Conservation (phyloP, 306 rosid genomes). For the Rosa rugosa region DNA sequence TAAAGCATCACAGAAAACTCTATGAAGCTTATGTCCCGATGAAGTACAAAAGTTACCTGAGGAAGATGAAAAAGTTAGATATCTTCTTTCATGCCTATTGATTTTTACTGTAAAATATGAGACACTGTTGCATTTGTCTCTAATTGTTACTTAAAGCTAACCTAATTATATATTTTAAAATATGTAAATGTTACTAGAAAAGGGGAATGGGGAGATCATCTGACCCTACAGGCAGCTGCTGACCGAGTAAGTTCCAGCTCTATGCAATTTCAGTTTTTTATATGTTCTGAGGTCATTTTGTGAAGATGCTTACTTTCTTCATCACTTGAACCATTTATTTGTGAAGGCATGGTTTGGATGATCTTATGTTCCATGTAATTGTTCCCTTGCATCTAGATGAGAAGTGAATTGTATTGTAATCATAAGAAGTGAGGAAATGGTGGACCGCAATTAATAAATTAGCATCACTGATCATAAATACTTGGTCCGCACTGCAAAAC, state of each 20-base stretch:
- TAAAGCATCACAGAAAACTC: conserved; percentile 71
- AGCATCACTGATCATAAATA: not conserved
- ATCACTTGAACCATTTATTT: not conserved
- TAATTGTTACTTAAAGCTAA: conserved; percentile 30
- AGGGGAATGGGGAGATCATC: conserved; percentile 99
- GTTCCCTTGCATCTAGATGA: not conserved
- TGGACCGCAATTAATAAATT: not conserved
- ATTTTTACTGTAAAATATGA: conserved; percentile 28
- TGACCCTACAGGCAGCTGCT: conserved; percentile 95
- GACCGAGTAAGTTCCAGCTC: conserved; percentile 66
- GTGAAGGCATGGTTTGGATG: not conserved
- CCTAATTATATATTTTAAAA: conserved; percentile 28
- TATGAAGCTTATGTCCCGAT: conserved; percentile 90
- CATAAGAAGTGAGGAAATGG: not conserved
- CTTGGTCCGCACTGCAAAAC: not conserved
- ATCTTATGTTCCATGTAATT: not conserved
- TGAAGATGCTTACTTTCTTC: not conserved
- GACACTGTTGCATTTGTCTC: conserved; percentile 16
- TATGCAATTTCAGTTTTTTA: not conserved
- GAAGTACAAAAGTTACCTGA: conserved; percentile 78
- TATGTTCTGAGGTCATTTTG: not conserved
- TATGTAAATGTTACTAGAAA: conserved; percentile 50
- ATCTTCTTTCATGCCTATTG: conserved; percentile 35
- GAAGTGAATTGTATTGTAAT: not conserved
- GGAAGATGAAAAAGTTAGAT: conserved; percentile 90